Base-by-base conservation (phyloP, 495 filamentous ascomycete genomes). In the Lasiosphaeris hirsuta region DNA sequence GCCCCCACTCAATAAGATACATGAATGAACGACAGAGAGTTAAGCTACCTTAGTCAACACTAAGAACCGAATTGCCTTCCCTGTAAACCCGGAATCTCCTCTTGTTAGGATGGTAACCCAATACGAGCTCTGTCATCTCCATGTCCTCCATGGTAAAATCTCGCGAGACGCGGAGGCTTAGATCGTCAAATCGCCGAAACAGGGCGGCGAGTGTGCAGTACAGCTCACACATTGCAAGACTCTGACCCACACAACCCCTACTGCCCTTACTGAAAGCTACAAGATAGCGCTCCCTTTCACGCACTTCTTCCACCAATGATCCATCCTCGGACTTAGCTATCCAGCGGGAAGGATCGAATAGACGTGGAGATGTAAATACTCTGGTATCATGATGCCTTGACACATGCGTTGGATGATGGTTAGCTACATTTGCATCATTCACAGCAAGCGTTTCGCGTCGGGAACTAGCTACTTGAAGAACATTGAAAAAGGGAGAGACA, bases 311-410 rank as follows among this genome's bases (percentile, higher is more conserved):
- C 13, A 14, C 15, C 0, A 9, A 2, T 37, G 33, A 3, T 9
- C 9, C 38, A 7, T 0, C 15, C 10, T 33, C 15, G n/a, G 18
- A 0, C 6, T 34, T n/a, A n/a, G 68, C 58, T 13, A 81, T 51
- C 77, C 78, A 82, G 1, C 81, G 70, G 34, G 77, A 69, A 0
- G 80, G 79, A 2, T 56, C 60, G 58, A 83, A 82, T 0, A 40
- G 42, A 8, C 60, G 15, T 14, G 75, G 74, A 0, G 77, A 54
- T 0, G 71, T 69, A 48, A 76, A 81, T 9, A 78, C 56, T 0
- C 51, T 56, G 4, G 66, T 43, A 53, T 81, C 69, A 47, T 64
- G 64, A 39, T 80, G 73, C 2, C 23, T 30, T 30, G 23, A 5
- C n/a, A n/a, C n/a, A n/a, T n/a, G 23, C 23, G 23, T 30, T 30